Evolutionary conservation across 345 rosid species (phyloP), one percentile per base, ranked within the genome.

Genomic region (Microcos paniculata): DNA sequence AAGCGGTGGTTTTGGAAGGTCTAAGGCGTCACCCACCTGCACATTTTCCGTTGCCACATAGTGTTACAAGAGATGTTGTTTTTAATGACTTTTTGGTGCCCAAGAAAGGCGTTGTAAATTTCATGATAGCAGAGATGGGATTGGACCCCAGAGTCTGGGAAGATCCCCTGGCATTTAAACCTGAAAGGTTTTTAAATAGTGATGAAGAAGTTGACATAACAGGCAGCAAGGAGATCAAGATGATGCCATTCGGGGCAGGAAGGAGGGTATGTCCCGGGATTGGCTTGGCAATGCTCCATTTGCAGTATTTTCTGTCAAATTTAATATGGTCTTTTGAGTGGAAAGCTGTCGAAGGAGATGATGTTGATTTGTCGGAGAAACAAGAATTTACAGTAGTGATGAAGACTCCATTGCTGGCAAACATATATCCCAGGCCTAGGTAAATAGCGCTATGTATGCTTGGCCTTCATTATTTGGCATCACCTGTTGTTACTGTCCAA

Each of bases 191-290:
- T 43, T 14, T 82, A 6, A n/a, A n/a, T n/a, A n/a, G n/a, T n/a
- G 16, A 26, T 10, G 28, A n/a, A 2, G 4, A 40, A 1, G 71
- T 67, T 9, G 87, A 84, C 21, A 67, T 84, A 2, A 84, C 81
- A 0, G 82, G 84, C 28, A 77, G 79, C 11, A 71, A 75, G 75
- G 82, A 80, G 66, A 84, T 79, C 21, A 84, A 82, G 78, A 84
- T 84, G 87, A 84, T 84, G 84, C 84, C 85, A 3, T 82, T 84
- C 19, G 87, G 87, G 15, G 87, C 68, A 1, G 87, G 83, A 2
- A 70, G 87, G 57, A 76, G 87, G 81, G 82, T 82, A 1, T 84
- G 85, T 46, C 85, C 85, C 0, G 85, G 78, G 19, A 63, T 73
- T 24, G 76, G 61, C 19, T 55, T 82, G 4, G 83, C 83, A 0